Evolutionary conservation across 2,329 filamentous ascomycete genomes (phyloP).

Genomic region (Colletotrichum shisoi): DNA sequence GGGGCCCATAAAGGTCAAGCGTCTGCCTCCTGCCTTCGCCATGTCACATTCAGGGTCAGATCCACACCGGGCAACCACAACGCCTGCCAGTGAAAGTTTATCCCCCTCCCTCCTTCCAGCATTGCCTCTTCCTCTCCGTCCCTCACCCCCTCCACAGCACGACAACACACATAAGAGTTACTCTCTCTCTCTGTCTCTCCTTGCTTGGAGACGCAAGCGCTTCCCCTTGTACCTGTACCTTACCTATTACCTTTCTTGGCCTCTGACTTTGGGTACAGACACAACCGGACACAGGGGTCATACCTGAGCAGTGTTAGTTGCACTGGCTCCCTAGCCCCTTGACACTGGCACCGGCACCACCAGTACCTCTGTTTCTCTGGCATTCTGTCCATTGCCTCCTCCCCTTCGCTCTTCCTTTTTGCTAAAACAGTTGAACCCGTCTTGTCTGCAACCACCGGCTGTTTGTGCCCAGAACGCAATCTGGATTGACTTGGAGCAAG

Average conservation of each 20-base stretch:
- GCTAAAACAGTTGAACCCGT: not conserved
- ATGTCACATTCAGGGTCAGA: slow-evolving; percentile 21
- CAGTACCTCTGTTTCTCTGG: slow-evolving; percentile 2
- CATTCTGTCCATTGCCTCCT: not conserved
- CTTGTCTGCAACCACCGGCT: slow-evolving; percentile 1
- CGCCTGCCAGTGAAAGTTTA: not conserved
- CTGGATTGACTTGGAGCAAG: slow-evolving; percentile 2
- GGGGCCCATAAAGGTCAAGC: no score
- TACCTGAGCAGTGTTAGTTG: not conserved
- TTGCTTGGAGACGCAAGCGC: slow-evolving; percentile 6
- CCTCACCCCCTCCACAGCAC: not conserved
- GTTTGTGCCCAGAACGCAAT: slow-evolving; percentile 11
- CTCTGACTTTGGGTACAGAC: slow-evolving; percentile 13
- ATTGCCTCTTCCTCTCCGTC: not conserved
- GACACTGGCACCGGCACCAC: not conserved
- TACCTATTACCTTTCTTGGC: slow-evolving; percentile 21
- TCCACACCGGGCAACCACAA: slow-evolving; percentile 10
- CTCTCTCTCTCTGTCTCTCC: not conserved
- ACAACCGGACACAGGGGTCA: not conserved
- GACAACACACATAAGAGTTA: slow-evolving; percentile 1
- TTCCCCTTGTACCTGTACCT: slow-evolving; percentile 29
- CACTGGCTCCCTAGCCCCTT: not conserved
- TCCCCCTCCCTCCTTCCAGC: not conserved
- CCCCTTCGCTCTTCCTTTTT: not conserved
- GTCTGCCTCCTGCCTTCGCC: slow-evolving; percentile 7